Evolutionary conservation across 2,329 filamentous ascomycete genomes (phyloP).

Genomic region (Orbilia oligospora): DNA sequence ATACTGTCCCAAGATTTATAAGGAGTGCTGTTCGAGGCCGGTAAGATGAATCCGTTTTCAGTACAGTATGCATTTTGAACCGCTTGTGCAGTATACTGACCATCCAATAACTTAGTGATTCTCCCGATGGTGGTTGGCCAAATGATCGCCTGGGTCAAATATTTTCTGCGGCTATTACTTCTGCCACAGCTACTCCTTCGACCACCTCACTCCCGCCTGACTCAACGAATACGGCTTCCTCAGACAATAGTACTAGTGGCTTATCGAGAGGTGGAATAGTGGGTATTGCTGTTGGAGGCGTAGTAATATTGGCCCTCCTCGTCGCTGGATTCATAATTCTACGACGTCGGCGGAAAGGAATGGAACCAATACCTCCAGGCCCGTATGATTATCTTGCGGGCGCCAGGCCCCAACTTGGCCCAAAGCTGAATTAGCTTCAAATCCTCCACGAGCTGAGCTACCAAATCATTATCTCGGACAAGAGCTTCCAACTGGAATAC

Average conservation of each 20-base stretch:
- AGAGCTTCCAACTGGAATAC: neutral
- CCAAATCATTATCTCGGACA: neutral
- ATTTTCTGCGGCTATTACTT: constrained; percentile 4
- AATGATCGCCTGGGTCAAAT: constrained; percentile 32
- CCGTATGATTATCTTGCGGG: constrained; percentile 14
- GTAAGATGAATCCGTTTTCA: constrained; percentile 6
- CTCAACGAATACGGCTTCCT: neutral
- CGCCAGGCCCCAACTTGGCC: neutral
- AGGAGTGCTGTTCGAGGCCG: constrained; percentile 8
- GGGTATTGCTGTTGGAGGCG: constrained; percentile 16
- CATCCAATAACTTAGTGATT: neutral
- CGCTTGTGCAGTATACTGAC: neutral
- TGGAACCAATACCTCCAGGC: constrained; percentile 3
- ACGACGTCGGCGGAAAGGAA: neutral
- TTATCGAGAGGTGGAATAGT: constrained; percentile 17
- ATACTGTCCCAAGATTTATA: constrained; percentile 26
- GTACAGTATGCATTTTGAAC: neutral
- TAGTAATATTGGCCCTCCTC: constrained; percentile 10
- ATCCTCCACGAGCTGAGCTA: constrained; percentile 7
- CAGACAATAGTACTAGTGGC: neutral
- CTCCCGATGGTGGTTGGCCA: constrained; percentile 24
- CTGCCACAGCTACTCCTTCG: neutral
- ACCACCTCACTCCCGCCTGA: neutral
- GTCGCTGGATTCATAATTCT: neutral
- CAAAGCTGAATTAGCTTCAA: constrained; percentile 12